Percentiles rank a stretch among this genome's conserved stretches.
phyloP scores from a whole-genome alignment of 352 stramenopile species.

The Pythium pyrilobum region DNA sequence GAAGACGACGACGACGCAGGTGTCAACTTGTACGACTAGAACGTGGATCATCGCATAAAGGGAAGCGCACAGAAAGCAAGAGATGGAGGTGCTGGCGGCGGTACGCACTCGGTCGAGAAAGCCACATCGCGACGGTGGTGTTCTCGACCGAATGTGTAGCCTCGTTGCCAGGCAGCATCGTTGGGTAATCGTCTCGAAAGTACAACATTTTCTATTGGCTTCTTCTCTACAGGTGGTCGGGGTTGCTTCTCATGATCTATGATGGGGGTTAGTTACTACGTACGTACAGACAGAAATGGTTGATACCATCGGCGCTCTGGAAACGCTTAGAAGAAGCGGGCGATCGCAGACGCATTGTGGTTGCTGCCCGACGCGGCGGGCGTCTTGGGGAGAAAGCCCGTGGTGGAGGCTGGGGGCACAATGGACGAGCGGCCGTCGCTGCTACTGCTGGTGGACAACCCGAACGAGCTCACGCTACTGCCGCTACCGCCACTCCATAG shows the following conservation, averaged over 20 bases:
- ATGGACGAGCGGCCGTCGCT: too few relatives aligned
- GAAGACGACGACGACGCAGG: slow-evolving; percentile 49
- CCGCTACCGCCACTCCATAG: slow-evolving; percentile 17
- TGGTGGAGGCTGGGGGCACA: not conserved
- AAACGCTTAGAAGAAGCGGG: slow-evolving; percentile 28
- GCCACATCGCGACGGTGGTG: not conserved
- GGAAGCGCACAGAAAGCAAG: not conserved
- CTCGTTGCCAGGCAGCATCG: too few relatives aligned
- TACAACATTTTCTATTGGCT: too few relatives aligned
- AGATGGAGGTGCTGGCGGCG: too few relatives aligned
- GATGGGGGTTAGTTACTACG: too few relatives aligned
- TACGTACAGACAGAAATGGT: too few relatives aligned
- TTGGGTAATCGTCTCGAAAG: too few relatives aligned
- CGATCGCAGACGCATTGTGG: slow-evolving; percentile 14
- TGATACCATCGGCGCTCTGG: too few relatives aligned
- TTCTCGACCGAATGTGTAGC: too few relatives aligned
- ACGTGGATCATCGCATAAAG: not conserved
- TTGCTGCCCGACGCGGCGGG: slow-evolving; percentile 2
- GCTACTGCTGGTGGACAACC: not conserved
- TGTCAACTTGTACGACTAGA: slow-evolving; percentile 38
- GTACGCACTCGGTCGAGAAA: too few relatives aligned
- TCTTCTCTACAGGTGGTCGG: slow-evolving; percentile 1
- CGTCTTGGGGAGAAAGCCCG: not conserved
- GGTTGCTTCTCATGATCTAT: not conserved
- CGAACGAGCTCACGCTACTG: not conserved